Base-by-base conservation (phyloP, 208 protist genomes). In the Leishmania amazonensis region DNA sequence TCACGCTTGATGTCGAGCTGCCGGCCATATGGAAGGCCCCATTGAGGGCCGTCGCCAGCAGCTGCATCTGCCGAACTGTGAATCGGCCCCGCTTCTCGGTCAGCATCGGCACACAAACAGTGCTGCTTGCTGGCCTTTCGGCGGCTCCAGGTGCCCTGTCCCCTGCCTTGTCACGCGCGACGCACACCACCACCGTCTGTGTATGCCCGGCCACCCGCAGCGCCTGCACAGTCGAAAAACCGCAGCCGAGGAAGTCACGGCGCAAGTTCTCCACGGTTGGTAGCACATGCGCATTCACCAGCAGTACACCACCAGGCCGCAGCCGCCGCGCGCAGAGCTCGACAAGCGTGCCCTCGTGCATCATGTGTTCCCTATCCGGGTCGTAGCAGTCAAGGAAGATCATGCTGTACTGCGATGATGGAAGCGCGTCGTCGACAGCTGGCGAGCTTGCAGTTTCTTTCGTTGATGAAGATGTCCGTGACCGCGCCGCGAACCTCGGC, bases 381-480 rank as follows among this genome's bases (percentile, higher is more conserved):
- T 97, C 94, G 78, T 95, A 97, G 85, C 94, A 97, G 79, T 97
- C 94, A 0, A 97, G 84, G 78, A 95, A 95, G 35, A 97, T 91
- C 60, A 97, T 81, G 42, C 83, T 86, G 81, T 97, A 96, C 75
- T 79, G 68, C 49, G 60, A 35, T n/a, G 40, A 40, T 54, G 45
- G 6, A 58, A 35, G 19, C n/a, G 53, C 65, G 35, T 19, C 78
- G 8, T 47, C 78, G 19, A 24, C 70, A 28, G 72, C 15, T 76
- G 72, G n/a, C 72, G n/a, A 40, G 6, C 15, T 73, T 73, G 45
- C 21, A 0, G 24, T 19, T 51, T 24, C 68, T 2, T 24, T 42
- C 42, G 17, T 31, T 15, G 68, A 40, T 28, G 67, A 24, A 24
- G 21, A 6, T 47, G 15, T 73, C 68, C 21, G 38, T 35, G 38